Conservation (phyloP, 2,329 filamentous ascomycete genomes). For the Cadophora sp. region DNA sequence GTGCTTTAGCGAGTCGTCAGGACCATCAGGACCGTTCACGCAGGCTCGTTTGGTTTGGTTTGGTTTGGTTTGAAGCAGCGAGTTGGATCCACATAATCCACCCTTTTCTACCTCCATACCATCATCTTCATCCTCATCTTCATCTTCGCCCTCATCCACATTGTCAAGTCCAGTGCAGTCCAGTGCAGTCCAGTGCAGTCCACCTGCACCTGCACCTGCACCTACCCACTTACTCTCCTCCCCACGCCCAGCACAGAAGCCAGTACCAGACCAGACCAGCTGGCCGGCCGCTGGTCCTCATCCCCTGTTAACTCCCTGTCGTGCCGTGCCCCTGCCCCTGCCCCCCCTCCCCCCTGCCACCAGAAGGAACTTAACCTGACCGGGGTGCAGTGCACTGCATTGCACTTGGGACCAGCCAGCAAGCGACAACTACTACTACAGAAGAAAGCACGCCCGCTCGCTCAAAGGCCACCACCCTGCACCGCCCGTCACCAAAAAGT, state of each 20-base stretch:
- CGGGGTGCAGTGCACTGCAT: too few species aligned
- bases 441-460: slow-evolving; percentile 8
- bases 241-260: slow-evolving; percentile 14
- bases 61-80: not conserved
- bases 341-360: not conserved
- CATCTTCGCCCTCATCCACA: not conserved
- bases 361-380: not conserved
- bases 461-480: not conserved
- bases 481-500: not conserved
- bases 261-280: slow-evolving; percentile 1
- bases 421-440: not conserved
- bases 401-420: not conserved
- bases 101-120: not conserved
- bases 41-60: slow-evolving; percentile 15
- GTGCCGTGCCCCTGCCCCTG: not conserved
- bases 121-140: not conserved
- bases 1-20: slow-evolving; percentile 6
- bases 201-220: not conserved
- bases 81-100: not conserved
- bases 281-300: slow-evolving; percentile 3
- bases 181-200: not conserved
- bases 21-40: too few species aligned
- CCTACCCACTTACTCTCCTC: not conserved
- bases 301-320: not conserved
- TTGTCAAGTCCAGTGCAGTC: too few species aligned